Percentiles rank a stretch among this genome's conserved stretches.
phyloP scores from a whole-genome alignment of 2,329 filamentous ascomycete genomes.

The Colletotrichum destructivum region DNA sequence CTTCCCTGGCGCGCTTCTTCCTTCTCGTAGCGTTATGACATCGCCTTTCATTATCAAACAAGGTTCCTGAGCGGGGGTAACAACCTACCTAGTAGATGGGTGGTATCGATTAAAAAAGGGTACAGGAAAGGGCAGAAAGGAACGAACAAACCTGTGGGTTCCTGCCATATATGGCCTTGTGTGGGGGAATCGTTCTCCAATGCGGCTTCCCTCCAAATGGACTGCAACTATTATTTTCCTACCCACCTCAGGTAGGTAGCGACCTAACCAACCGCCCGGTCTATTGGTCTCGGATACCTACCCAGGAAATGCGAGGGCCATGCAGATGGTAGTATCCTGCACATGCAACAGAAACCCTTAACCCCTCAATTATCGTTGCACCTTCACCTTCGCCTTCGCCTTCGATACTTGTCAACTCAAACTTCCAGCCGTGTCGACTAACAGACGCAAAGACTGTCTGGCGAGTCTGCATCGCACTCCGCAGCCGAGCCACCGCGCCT shows the following conservation, averaged over 20 bases:
- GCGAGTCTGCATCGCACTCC: slow-evolving; percentile 2
- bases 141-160: not conserved
- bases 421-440: slow-evolving; percentile 16
- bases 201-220: slow-evolving; percentile 30
- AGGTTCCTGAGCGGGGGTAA: too few species aligned
- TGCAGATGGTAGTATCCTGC: not conserved
- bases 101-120: too few species aligned
- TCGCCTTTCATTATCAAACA: too few species aligned
- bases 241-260: too few species aligned
- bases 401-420: slow-evolving; percentile 19
- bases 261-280: slow-evolving; percentile 5
- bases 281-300: slow-evolving; percentile 27
- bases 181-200: slow-evolving; percentile 30
- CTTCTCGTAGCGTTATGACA: not conserved
- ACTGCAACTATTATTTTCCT: slow-evolving; percentile 19
- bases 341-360: slow-evolving; percentile 6
- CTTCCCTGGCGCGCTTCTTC: slow-evolving; percentile 14
- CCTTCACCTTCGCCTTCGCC: slow-evolving; percentile 1
- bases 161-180: slow-evolving; percentile 32
- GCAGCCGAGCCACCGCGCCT: slow-evolving; percentile 20
- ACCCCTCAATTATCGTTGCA: not conserved
- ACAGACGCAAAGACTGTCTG: slow-evolving; percentile 11
- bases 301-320: not conserved
- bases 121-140: not conserved
- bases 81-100: too few species aligned